Conservation (phyloP, 306 rosid genomes). For the Vachellia pachyceras region DNA sequence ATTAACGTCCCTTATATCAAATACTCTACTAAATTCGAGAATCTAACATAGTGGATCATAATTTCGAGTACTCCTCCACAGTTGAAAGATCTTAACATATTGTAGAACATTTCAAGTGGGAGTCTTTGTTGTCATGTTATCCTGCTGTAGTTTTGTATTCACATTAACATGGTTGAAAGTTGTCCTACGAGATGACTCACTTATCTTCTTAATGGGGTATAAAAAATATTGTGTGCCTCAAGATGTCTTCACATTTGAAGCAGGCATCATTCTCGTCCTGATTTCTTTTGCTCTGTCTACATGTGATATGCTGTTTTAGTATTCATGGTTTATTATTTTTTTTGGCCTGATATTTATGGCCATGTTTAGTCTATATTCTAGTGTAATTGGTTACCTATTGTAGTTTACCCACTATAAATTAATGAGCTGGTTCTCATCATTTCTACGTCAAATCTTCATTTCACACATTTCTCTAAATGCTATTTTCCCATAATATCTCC, state of each 20-base stretch:
- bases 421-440: constrained; percentile 6
- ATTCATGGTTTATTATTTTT: not conserved
- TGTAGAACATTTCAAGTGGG: not conserved
- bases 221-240: not conserved
- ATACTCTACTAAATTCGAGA: not conserved
- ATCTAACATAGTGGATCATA: not conserved
- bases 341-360: constrained; percentile 14
- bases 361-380: constrained; percentile 4
- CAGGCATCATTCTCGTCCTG: not conserved
- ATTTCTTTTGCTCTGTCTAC: not conserved
- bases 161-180: not conserved
- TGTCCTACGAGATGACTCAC: not conserved
- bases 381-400: constrained; percentile 26
- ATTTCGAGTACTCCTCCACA: not conserved
- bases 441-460: constrained; percentile 30
- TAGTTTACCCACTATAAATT: constrained; percentile 6
- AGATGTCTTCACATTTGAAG: not conserved
- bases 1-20: not conserved
- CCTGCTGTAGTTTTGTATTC: not conserved
- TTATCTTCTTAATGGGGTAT: not conserved
- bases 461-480: constrained; percentile 24
- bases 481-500: constrained; percentile 34
- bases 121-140: not conserved
- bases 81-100: too few species aligned
- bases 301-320: not conserved